Base-by-base conservation (phyloP, 768 basidiomycete genomes). In the Rhodotorula babjevae region DNA sequence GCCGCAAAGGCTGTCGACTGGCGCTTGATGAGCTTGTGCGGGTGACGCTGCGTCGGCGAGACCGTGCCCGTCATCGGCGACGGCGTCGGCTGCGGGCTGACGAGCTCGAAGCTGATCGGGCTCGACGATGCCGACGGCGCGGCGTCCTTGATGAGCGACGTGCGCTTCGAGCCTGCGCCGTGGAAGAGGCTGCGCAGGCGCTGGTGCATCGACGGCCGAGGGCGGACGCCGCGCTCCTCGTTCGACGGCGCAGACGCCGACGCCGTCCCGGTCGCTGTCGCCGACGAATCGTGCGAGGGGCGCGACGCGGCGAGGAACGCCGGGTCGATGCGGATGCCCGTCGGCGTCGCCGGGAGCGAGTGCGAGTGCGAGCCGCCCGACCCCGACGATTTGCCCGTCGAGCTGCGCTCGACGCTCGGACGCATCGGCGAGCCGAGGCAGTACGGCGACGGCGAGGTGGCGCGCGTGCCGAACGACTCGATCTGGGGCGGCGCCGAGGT, bases 401-500 rank as follows among this genome's bases (percentile, higher is more conserved):
- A 8, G 21, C 4, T 9, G 36, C 57, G 19, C 33, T 23, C 14
- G 33, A 40, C 21, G 19, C 21, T 23, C 56, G 21, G 21, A 9
- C 6, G 29, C 21, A 3, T 29, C n/a, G 27, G 16, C 15, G n/a
- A 2, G 53, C 2, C 21, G 53, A 55, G 44, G 44, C 44, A 15
- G 14, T 14, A 31, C 29, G 55, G 25, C 27, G 50, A 27, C 8
- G 25, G 27, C 25, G 49, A 60, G 0, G 1, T 56, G 65, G 10
- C 62, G 31, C 10, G 65, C 47, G 2, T 47, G 21, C 36, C 56
- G 61, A 72, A 72, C 2, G 71, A 63, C 47, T 67, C 71, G 61
- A 72, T 63, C 4, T 72, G 61, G 10, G 71, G 71, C 3, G 71
- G 71, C 7, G 71, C 71, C 8, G 71, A 72, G n/a, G 64, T 65